Evolutionary conservation across 352 stramenopile species (phyloP).

Genomic region (Phytophthora ohioensis): DNA sequence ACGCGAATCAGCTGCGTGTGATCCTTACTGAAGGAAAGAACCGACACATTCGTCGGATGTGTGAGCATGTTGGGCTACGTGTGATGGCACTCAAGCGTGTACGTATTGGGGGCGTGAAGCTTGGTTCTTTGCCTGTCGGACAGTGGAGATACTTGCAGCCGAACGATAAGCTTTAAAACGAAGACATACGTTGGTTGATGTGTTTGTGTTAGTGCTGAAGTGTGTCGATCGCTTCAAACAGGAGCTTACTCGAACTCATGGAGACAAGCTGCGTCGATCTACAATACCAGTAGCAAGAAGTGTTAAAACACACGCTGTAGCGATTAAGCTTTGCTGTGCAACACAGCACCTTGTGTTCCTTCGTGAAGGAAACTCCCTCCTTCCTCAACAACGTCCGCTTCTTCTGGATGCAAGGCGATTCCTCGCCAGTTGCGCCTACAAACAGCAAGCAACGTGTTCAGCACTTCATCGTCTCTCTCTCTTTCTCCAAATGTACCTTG

Average conservation of each 20-base stretch:
- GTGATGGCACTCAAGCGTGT: conserved; percentile 94
- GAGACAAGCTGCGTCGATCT: conserved; percentile 62
- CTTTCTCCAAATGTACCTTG: conserved; percentile 50
- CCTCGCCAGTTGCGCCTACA: conserved; percentile 65
- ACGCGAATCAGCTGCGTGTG: conserved; percentile 86
- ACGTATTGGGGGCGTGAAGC: conserved; percentile 89
- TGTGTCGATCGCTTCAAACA: no score
- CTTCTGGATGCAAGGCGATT: conserved; percentile 67
- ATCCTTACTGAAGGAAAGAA: conserved; percentile 96
- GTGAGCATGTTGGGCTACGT: conserved; percentile 89
- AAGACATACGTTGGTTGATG: no score
- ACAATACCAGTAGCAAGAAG: neutral
- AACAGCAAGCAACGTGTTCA: conserved; percentile 1
- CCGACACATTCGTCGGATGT: conserved; percentile 97
- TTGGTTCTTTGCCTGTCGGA: conserved; percentile 74
- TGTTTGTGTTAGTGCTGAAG: no score
- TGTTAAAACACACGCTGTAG: neutral
- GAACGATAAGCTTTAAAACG: conserved; percentile 60
- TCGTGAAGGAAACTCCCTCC: conserved; percentile 73
- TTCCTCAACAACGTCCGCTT: conserved; percentile 69
- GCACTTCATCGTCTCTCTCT: neutral
- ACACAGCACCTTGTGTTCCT: conserved; percentile 62
- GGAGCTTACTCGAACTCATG: conserved; percentile 52
- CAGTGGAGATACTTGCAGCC: conserved; percentile 87
- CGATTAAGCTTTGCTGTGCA: neutral